Conservation (phyloP, 2,329 filamentous ascomycete genomes). For the Penicillium hordei region DNA sequence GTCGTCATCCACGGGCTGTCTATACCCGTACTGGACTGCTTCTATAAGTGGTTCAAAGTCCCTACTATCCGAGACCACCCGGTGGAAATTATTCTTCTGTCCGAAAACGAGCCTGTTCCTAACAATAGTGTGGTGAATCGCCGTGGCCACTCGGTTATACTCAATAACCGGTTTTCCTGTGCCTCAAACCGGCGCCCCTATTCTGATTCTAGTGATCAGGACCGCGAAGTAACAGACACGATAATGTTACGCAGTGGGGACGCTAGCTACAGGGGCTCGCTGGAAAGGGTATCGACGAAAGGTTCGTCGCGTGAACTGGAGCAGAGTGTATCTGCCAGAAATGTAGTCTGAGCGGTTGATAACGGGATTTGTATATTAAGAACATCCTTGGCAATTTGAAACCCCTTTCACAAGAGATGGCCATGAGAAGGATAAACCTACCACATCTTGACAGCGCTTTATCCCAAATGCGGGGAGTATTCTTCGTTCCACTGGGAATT, state of each 20-base stretch:
- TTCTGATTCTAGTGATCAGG: neutral
- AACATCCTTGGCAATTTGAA: no score
- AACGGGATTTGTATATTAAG: no score
- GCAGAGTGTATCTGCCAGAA: neutral
- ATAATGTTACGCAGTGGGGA: conserved; percentile 2
- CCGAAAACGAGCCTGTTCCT: conserved; percentile 37
- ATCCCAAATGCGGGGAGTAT: no score
- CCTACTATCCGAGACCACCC: conserved; percentile 35
- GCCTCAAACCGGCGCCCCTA: conserved; percentile 4
- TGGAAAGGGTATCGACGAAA: conserved; percentile 4
- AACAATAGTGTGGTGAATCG: conserved; percentile 35
- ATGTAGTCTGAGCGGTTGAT: conserved; percentile 1
- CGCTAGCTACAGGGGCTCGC: neutral
- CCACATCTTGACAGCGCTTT: no score
- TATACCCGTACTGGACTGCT: conserved; percentile 35
- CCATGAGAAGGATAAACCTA: no score
- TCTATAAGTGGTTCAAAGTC: conserved; percentile 35
- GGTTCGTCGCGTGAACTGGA: conserved; percentile 1
- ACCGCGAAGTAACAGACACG: conserved; percentile 10
- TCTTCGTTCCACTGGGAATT: no score
- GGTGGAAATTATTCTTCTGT: conserved; percentile 34
- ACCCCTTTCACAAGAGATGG: no score
- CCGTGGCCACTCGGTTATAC: conserved; percentile 30
- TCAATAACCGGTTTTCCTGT: conserved; percentile 39
- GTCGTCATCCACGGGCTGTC: conserved; percentile 43